phyloP scores from a whole-genome alignment of 2,329 filamentous ascomycete genomes.

The Colletotrichum tofieldiae region DNA sequence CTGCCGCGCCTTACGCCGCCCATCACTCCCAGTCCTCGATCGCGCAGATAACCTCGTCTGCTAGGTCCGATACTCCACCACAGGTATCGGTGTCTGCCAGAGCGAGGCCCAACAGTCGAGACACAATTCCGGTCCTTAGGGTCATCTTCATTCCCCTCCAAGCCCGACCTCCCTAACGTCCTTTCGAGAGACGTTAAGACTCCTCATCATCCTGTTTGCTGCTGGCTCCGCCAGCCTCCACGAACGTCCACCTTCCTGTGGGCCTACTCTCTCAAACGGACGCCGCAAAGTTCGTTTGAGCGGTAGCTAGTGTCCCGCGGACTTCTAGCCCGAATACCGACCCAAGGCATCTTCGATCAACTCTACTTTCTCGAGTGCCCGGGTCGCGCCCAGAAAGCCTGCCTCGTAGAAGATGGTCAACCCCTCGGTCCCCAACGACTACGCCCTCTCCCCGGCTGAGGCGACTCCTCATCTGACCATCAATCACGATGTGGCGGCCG shows the following conservation, averaged over 20 bases:
- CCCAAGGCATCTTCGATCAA: conserved; percentile 10
- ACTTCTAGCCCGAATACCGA: conserved; percentile 59
- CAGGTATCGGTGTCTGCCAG: conserved; percentile 87
- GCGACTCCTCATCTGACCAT: conserved; percentile 94
- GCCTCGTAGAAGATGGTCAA: conserved; percentile 76
- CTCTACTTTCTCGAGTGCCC: conserved; percentile 43
- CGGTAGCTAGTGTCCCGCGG: conserved; percentile 97
- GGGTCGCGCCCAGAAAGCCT: conserved; percentile 43
- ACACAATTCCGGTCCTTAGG: conserved; percentile 91
- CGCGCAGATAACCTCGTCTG: conserved; percentile 77
- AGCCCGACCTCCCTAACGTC: conserved; percentile 93
- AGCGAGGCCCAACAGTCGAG: conserved; percentile 73
- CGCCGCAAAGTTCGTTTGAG: conserved; percentile 97
- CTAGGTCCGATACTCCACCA: conserved; percentile 86
- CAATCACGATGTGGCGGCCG: conserved; percentile 93
- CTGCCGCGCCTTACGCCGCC: conserved; percentile 22
- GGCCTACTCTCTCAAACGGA: conserved; percentile 98
- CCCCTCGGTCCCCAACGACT: conserved; percentile 84
- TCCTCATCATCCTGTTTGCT: conserved; percentile 64
- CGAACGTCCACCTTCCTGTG: conserved; percentile 78
- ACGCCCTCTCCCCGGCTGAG: conserved; percentile 86
- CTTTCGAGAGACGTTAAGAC: conserved; percentile 74
- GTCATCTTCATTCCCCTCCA: conserved; percentile 86
- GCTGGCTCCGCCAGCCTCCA: conserved; percentile 91
- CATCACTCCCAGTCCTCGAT: conserved; percentile 45